Percentiles rank a stretch among this genome's conserved stretches.
Conservation (phyloP, 768 basidiomycete genomes). For the Leccinum disarticulatum region DNA sequence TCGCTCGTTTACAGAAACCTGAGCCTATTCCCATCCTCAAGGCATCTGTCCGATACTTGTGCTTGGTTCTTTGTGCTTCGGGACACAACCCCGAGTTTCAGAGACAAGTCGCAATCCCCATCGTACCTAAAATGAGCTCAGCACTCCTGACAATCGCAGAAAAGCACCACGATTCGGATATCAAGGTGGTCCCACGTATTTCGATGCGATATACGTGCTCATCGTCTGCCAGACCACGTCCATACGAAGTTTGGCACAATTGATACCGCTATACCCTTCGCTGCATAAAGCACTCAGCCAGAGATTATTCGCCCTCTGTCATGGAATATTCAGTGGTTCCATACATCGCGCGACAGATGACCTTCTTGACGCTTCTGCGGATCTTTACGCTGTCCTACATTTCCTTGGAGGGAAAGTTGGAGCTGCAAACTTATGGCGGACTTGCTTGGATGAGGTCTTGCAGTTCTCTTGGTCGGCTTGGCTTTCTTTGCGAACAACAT, state of each 20-base stretch:
- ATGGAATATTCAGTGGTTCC: conserved; percentile 58
- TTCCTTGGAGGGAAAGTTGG: conserved; percentile 80
- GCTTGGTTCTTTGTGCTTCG: conserved; percentile 59
- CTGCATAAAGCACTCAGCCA: conserved; percentile 56
- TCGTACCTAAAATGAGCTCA: conserved; percentile 67
- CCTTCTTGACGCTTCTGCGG: conserved; percentile 47
- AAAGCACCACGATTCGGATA: conserved; percentile 46
- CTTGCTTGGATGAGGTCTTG: conserved; percentile 69
- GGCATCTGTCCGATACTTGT: conserved; percentile 63
- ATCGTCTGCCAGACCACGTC: conserved; percentile 41
- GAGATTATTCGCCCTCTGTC: conserved; percentile 50
- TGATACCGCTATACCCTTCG: conserved; percentile 68
- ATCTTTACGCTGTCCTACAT: conserved; percentile 63
- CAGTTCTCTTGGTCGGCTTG: conserved; percentile 66
- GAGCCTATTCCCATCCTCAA: conserved; percentile 61
- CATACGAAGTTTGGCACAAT: conserved; percentile 48
- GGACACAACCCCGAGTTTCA: conserved; percentile 75
- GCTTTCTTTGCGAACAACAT: conserved; percentile 58
- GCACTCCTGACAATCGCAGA: conserved; percentile 58
- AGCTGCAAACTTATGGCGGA: conserved; percentile 69
- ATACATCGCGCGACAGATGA: conserved; percentile 41
- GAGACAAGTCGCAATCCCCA: conserved; percentile 71
- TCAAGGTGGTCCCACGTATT: conserved; percentile 46
- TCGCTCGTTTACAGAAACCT: conserved; percentile 52
- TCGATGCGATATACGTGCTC: conserved; percentile 2